Conservation (phyloP, 768 basidiomycete genomes). For the Royoungia palumana region DNA sequence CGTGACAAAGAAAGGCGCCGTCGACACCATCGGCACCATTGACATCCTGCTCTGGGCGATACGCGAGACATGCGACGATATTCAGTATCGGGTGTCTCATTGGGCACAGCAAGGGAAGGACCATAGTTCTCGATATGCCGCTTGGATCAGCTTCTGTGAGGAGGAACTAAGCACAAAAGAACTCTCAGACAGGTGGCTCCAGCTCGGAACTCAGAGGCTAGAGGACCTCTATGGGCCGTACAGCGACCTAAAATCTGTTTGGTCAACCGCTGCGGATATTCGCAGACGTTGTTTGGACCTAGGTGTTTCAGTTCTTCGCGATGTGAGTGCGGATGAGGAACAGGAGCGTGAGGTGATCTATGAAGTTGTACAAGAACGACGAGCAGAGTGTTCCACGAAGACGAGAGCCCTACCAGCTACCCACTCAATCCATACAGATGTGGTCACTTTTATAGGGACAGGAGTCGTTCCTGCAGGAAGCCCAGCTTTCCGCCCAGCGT, state of each 20-base stretch:
- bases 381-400: constrained; percentile 37
- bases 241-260: not conserved
- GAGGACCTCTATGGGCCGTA: constrained; percentile 32
- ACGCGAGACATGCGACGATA: constrained; percentile 41
- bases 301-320: constrained; percentile 11
- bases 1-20: constrained; percentile 9
- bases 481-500: constrained; percentile 19
- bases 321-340: constrained; percentile 40
- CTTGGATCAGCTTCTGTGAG: constrained; percentile 15
- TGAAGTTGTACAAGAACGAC: constrained; percentile 42
- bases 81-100: constrained; percentile 37
- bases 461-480: constrained; percentile 26
- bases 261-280: constrained; percentile 3
- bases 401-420: constrained; percentile 15
- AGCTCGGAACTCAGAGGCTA: constrained; percentile 37
- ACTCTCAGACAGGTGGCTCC: constrained; percentile 34
- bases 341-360: constrained; percentile 49
- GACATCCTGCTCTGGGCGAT: constrained; percentile 47
- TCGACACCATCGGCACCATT: constrained; percentile 3
- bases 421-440: constrained; percentile 22
- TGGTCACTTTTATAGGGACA: constrained; percentile 24
- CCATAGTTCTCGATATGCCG: constrained; percentile 13
- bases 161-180: not conserved
- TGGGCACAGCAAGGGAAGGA: constrained; percentile 41
- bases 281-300: constrained; percentile 14